Percentiles rank a stretch among this genome's conserved stretches.
phyloP scores from a whole-genome alignment of 1,284 basidiomycete species.

The Ustilago bromivora region DNA sequence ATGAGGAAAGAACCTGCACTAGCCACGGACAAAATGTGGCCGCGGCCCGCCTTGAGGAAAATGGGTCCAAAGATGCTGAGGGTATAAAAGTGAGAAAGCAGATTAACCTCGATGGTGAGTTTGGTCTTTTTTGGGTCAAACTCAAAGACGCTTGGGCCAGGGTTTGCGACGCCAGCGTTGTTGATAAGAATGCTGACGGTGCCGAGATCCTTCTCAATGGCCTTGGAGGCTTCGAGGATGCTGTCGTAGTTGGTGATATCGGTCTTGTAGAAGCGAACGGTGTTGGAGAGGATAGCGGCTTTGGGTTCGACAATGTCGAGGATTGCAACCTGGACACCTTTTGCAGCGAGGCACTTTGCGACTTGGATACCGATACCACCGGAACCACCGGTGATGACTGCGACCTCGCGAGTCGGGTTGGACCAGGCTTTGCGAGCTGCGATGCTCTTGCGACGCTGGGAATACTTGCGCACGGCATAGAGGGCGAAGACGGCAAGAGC shows the following conservation, averaged over 20 bases:
- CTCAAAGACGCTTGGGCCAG: conserved; percentile 52
- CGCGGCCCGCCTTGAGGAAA: conserved; percentile 65
- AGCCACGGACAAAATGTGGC: conserved; percentile 63
- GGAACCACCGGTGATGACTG: conserved; percentile 67
- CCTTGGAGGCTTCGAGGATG: conserved; percentile 50
- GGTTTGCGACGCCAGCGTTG: conserved; percentile 64
- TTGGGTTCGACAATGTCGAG: conserved; percentile 61
- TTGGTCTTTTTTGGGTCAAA: conserved; percentile 47
- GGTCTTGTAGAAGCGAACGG: conserved; percentile 50
- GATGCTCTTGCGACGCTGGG: conserved; percentile 26
- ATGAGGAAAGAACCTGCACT: conserved; percentile 60
- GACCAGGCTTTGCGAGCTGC: conserved; percentile 49
- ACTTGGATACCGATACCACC: conserved; percentile 65
- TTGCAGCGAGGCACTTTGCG: conserved; percentile 51
- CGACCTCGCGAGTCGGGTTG: conserved; percentile 59
- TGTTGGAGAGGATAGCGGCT: conserved; percentile 18
- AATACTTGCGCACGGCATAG: conserved; percentile 22
- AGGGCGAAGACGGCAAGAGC: conserved; percentile 36
- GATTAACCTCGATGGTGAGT: conserved; percentile 62
- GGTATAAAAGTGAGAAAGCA: conserved; percentile 61
- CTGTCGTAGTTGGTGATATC: conserved; percentile 61
- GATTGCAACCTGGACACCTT: conserved; percentile 63
- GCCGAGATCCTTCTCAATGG: conserved; percentile 54
- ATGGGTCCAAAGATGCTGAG: conserved; percentile 63
- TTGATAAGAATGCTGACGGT: conserved; percentile 45